These are phyloP conservation scores for Trichosporon sp. DNA, from an alignment of 1,284 basidiomycete species.

Conservation along the genomic window DNA sequence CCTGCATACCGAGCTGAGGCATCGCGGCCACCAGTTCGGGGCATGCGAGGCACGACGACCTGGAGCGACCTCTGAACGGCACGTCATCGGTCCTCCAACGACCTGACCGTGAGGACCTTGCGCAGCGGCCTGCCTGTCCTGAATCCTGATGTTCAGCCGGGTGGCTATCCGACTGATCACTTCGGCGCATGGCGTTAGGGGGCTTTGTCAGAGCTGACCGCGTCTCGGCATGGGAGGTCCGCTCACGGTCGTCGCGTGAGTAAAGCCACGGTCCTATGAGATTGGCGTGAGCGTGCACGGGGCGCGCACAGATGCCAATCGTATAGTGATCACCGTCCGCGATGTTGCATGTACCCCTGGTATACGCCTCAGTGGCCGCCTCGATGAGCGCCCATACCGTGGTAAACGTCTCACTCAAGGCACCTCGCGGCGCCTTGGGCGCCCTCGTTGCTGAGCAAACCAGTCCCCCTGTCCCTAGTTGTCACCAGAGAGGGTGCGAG, in stretches of 20 bases:
- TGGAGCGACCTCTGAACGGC: neutral
- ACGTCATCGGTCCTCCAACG: neutral
- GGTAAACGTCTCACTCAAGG: neutral
- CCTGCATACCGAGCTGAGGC: too few relatives aligned
- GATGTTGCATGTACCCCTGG: neutral
- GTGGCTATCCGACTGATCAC: neutral
- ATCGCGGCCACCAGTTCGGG: neutral
- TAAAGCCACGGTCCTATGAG: neutral
- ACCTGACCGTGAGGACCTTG: neutral
- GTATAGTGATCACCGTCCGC: neutral
- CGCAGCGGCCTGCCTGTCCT: neutral
- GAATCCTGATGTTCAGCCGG: neutral
- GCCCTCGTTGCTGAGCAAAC: neutral
- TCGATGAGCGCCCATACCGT: neutral
- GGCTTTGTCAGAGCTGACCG: neutral
- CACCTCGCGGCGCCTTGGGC: neutral
- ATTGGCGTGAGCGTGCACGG: constrained; percentile 1
- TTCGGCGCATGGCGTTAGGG: neutral
- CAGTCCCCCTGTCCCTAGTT: neutral
- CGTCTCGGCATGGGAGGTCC: neutral
- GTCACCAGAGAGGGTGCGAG: neutral
- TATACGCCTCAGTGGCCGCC: neutral
- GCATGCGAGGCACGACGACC: neutral
- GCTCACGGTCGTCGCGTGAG: neutral
- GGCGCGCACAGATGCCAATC: neutral